Evolutionary conservation across 192 early-diverging fungal species (phyloP), one percentile per base, ranked within the genome.

Genomic region (Powellomyces hirtus): DNA sequence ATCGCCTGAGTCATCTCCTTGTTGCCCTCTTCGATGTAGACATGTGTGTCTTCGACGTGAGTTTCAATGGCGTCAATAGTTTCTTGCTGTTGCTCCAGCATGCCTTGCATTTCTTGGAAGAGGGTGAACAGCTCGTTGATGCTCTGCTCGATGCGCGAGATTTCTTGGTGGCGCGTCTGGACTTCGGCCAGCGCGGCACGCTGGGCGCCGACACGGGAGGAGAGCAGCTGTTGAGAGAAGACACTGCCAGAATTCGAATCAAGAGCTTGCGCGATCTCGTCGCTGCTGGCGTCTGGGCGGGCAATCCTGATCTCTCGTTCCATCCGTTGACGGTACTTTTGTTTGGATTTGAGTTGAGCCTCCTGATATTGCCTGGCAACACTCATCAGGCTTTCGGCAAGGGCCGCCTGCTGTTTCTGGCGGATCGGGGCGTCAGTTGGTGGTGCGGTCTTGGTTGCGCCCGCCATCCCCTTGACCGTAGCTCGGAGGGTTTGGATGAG

Each of bases 81-180:
- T 33, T 79, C 76, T 58, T 81, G 79, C 60, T 84, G 79, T 37
- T 69, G 62, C 79, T 86, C 85, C 26, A 89, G 64, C 40, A 89
- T 27, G 22, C 42, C 60, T 57, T 88, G 82, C 88, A 89, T 88
- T 26, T 89, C 88, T 70, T 84, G 74, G 61, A 89, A 88, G 42
- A 89, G 68, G 5, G 69, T 70, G 26, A 81, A 80, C 10, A 89
- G 66, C 73, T 89, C 84, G 8, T 74, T 73, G 20, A 89, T 70
- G 22, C 75, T 79, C 36, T 75, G 74, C 31, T 84, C 88, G 14
- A 89, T 77, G 36, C 75, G 75, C 30, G 66, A 73, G 22, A 89
- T 78, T 60, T 89, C 86, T 6, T 82, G 72, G 62, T 89, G 88
- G 14, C 88, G 72, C 64, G 78, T 77, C 62, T 86, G 84, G 4